Percentiles rank a stretch among this genome's conserved stretches.
Evolutionary conservation across 345 rosid species (phyloP).

Genomic region (Eucalyptus dawsonii): DNA sequence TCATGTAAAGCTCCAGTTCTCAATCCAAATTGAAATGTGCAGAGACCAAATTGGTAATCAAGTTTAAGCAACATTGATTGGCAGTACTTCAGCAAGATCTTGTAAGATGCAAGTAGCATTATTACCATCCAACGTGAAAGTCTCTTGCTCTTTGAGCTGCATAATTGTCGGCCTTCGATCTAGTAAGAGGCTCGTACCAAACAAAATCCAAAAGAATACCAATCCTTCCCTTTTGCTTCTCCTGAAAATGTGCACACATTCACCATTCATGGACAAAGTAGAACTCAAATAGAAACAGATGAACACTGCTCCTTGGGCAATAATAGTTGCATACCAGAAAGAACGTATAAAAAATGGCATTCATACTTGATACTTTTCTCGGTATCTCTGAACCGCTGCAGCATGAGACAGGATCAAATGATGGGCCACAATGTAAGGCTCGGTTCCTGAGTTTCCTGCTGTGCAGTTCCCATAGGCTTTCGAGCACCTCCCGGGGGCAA

Average conservation of each 20-base stretch:
- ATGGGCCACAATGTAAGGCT: slow-evolving; percentile 85
- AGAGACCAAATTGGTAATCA: neutral
- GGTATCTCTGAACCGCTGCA: slow-evolving; percentile 75
- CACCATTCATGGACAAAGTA: neutral
- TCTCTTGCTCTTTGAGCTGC: slow-evolving; percentile 98
- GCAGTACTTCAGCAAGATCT: neutral
- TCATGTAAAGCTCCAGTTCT: neutral
- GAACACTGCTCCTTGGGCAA: neutral
- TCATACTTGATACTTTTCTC: slow-evolving; percentile 63
- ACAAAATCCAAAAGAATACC: slow-evolving; percentile 88
- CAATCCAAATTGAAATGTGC: neutral
- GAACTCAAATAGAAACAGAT: neutral
- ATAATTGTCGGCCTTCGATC: slow-evolving; percentile 66
- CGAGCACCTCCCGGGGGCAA: slow-evolving; percentile 86
- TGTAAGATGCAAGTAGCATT: neutral
- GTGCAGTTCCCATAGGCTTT: slow-evolving; percentile 81
- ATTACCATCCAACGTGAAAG: slow-evolving; percentile 93
- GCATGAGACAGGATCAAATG: slow-evolving; percentile 78
- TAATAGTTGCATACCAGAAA: neutral
- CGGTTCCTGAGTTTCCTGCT: slow-evolving; percentile 71
- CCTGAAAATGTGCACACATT: slow-evolving; percentile 13
- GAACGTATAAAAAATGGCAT: neutral
- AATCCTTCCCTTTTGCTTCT: slow-evolving; percentile 75
- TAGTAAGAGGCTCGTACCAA: slow-evolving; percentile 94
- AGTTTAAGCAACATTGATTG: neutral